Conservation (phyloP, 192 early-diverging fungal species). For the Powellomyces hirtus region DNA sequence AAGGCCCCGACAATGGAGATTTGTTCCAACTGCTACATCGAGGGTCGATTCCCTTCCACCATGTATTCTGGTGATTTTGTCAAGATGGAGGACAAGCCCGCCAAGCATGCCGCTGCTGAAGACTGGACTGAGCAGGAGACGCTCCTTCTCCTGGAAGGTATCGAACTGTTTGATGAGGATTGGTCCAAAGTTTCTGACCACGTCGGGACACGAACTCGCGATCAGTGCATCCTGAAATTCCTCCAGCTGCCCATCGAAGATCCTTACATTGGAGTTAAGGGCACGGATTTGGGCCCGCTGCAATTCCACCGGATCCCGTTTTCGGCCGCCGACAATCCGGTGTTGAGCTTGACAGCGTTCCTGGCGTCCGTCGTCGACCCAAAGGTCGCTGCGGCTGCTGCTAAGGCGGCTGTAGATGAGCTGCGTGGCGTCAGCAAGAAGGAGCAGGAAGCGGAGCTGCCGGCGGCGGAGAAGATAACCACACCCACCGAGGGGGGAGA, state of each 20-base stretch:
- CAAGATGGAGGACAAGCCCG: conserved; percentile 51
- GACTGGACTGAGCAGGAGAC: conserved; percentile 87
- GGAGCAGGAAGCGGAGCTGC: not conserved
- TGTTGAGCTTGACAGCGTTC: conserved; percentile 87
- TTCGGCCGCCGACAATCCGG: conserved; percentile 80
- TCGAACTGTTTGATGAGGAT: conserved; percentile 93
- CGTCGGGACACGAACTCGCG: conserved; percentile 84
- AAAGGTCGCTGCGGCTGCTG: conserved; percentile 80
- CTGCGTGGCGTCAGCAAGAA: conserved; percentile 30
- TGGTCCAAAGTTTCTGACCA: conserved; percentile 91
- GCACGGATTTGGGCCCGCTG: conserved; percentile 53
- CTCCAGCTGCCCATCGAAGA: conserved; percentile 87
- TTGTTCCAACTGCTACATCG: conserved; percentile 86
- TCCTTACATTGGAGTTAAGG: conserved; percentile 53
- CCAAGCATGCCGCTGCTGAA: conserved; percentile 20
- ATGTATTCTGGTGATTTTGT: conserved; percentile 87
- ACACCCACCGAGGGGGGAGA: not conserved
- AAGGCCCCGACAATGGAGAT: conserved; percentile 69
- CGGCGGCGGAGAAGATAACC: too few species aligned
- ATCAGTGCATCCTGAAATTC: conserved; percentile 90
- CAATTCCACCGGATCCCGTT: conserved; percentile 76
- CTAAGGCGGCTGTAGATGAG: conserved; percentile 78
- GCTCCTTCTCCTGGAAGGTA: conserved; percentile 81
- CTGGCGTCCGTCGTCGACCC: conserved; percentile 85
- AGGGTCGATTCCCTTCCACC: conserved; percentile 86